Percentiles rank a stretch among this genome's conserved stretches.
Evolutionary conservation across 2,329 filamentous ascomycete species (phyloP).

Genomic region (Thermochaetoides dissita): DNA sequence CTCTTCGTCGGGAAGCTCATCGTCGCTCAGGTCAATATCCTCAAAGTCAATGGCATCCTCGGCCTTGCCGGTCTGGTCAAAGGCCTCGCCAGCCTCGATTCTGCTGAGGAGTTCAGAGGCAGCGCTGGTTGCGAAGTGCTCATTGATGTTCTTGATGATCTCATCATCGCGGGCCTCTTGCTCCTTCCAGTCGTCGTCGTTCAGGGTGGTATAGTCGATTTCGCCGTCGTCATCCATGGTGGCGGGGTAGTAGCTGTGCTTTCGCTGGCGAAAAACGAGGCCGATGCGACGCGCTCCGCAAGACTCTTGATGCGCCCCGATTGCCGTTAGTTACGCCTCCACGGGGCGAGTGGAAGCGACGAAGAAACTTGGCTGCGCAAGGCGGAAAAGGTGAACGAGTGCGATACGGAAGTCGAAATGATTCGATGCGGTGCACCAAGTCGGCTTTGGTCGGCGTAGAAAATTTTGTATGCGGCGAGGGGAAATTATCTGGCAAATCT

Average conservation of each 20-base stretch:
- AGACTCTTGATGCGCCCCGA: too few species aligned
- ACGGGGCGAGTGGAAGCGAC: too few species aligned
- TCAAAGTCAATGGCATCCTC: constrained; percentile 82
- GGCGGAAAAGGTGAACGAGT: too few species aligned
- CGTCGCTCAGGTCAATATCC: constrained; percentile 87
- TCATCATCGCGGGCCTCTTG: constrained; percentile 15
- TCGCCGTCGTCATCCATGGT: constrained; percentile 12
- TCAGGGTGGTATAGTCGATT: constrained; percentile 8
- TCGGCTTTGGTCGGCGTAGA: too few species aligned
- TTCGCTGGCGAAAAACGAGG: too few species aligned
- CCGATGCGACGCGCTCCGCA: too few species aligned
- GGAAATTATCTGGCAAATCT: too few species aligned
- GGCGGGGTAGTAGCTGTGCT: not conserved
- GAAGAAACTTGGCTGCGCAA: too few species aligned
- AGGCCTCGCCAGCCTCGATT: constrained; percentile 22
- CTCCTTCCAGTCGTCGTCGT: constrained; percentile 14
- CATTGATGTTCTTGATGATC: constrained; percentile 9
- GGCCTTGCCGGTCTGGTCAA: constrained; percentile 64
- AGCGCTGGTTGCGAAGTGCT: constrained; percentile 24
- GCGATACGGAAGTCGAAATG: too few species aligned
- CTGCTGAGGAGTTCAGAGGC: constrained; percentile 29
- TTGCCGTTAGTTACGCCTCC: too few species aligned
- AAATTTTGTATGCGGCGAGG: too few species aligned
- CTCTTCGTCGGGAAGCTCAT: constrained; percentile 75
- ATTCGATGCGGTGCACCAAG: too few species aligned